Evolutionary conservation across 192 early-diverging fungal genomes (phyloP).

Genomic region (Spinellus fusiger): DNA sequence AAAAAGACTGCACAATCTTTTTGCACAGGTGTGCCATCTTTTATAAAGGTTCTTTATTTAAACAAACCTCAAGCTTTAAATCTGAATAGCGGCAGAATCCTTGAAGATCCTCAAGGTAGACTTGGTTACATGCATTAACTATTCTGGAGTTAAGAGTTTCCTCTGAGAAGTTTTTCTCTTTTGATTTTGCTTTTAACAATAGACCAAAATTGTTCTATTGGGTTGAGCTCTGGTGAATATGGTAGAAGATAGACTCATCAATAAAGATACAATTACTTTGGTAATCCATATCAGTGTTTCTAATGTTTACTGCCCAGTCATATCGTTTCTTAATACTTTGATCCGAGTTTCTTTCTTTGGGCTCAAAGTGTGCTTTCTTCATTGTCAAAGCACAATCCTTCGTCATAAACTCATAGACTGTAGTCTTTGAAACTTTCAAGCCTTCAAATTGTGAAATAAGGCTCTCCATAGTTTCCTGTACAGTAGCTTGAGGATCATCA

Average conservation of each 20-base stretch:
- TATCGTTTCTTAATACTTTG: background rate
- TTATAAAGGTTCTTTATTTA: no score
- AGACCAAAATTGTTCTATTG: no score
- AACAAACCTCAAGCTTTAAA: background rate
- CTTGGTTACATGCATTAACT: background rate
- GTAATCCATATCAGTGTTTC: no score
- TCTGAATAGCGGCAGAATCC: background rate
- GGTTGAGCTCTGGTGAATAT: no score
- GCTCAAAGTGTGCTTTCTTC: conserved; percentile 4
- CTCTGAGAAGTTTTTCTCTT: no score
- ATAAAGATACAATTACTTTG: no score
- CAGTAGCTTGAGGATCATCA: background rate
- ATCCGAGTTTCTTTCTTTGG: background rate
- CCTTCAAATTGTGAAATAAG: background rate
- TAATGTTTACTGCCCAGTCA: no score
- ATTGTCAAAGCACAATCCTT: conserved; percentile 1
- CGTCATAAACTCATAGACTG: no score
- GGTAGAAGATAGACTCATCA: no score
- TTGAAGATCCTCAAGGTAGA: background rate
- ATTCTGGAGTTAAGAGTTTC: background rate
- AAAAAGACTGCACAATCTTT: no score
- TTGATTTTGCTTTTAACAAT: no score
- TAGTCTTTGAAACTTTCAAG: conserved; percentile 1
- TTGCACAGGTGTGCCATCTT: no score
- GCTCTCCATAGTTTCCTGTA: background rate